A percentile compares a stretch with the other conserved stretches of the same genome.
Conservation (phyloP, 495 filamentous ascomycete genomes). For the Chaetomium tenue region DNA sequence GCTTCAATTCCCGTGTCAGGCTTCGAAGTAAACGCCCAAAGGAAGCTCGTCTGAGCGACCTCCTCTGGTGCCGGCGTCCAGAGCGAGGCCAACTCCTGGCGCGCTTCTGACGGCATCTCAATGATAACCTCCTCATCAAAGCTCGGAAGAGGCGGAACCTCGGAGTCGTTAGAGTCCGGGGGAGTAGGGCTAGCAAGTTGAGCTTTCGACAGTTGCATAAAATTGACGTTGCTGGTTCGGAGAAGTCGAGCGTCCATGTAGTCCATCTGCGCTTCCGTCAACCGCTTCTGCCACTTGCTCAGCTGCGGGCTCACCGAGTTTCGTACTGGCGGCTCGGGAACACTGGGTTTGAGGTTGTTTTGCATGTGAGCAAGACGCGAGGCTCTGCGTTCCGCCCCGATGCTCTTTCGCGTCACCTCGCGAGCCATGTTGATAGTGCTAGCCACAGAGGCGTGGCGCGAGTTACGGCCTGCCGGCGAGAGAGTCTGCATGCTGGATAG, state of each 20-base stretch:
- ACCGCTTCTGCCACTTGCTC: constrained; percentile 36
- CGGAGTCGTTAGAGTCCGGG: constrained; percentile 45
- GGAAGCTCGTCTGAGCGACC: constrained; percentile 8
- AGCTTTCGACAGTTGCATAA: constrained; percentile 41
- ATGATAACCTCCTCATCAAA: constrained; percentile 31
- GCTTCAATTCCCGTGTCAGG: constrained; percentile 15
- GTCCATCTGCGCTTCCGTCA: constrained; percentile 45
- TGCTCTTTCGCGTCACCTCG: constrained; percentile 30
- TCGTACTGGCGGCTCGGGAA: constrained; percentile 22
- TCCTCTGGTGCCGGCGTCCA: constrained; percentile 26
- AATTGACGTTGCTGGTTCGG: constrained; percentile 40
- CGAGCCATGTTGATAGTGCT: constrained; percentile 17
- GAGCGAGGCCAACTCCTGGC: constrained; percentile 16
- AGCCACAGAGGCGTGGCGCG: constrained; percentile 31
- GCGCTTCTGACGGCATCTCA: constrained; percentile 20
- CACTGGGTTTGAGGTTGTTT: constrained; percentile 31
- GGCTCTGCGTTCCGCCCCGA: constrained; percentile 38
- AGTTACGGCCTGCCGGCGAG: constrained; percentile 31
- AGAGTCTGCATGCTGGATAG: constrained; percentile 45
- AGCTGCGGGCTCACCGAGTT: constrained; percentile 24
- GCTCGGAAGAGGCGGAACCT: constrained; percentile 1
- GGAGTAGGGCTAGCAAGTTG: constrained; percentile 52
- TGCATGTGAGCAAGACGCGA: constrained; percentile 36
- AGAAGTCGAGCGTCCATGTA: constrained; percentile 45
- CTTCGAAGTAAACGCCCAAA: constrained; percentile 24